Conservation (phyloP, 345 rosid genomes). For the Orychophragmus violaceus region DNA sequence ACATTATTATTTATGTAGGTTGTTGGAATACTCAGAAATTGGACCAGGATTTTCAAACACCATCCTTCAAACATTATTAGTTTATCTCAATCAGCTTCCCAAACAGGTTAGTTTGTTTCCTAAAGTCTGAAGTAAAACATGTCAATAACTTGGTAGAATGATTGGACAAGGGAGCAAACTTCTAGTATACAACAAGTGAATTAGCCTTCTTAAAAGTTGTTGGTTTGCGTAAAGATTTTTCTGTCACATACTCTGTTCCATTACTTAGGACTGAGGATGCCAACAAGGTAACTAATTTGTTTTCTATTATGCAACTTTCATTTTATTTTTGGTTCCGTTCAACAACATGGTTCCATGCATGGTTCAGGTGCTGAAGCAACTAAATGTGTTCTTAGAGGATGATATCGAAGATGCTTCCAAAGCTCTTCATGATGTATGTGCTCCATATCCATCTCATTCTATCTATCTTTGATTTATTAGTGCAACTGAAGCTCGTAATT, state of each 20-base stretch:
- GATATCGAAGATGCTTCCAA: constrained; percentile 55
- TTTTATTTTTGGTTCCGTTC: background rate
- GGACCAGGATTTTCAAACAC: constrained; percentile 83
- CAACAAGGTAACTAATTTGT: constrained; percentile 53
- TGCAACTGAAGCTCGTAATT: too few species aligned
- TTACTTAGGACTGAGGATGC: constrained; percentile 54
- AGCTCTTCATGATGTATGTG: constrained; percentile 65
- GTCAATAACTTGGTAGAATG: too few species aligned
- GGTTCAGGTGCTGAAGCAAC: constrained; percentile 51
- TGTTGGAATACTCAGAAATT: constrained; percentile 72
- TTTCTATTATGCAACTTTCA: background rate
- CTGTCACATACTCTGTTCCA: constrained; percentile 57
- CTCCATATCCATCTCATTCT: background rate
- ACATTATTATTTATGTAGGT: constrained; percentile 36
- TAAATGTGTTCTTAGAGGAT: constrained; percentile 56
- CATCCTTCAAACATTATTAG: constrained; percentile 63
- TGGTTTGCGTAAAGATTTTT: constrained; percentile 55
- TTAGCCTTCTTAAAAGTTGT: constrained; percentile 53
- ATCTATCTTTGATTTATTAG: background rate
- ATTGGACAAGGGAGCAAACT: constrained; percentile 71
- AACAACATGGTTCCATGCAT: too few species aligned
- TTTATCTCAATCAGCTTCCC: constrained; percentile 71
- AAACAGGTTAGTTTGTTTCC: constrained; percentile 39
- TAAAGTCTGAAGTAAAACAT: too few species aligned
- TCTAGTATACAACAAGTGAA: constrained; percentile 79